Evolutionary conservation across 1,284 basidiomycete genomes (phyloP).

Genomic region (Naganishia cerealis): DNA sequence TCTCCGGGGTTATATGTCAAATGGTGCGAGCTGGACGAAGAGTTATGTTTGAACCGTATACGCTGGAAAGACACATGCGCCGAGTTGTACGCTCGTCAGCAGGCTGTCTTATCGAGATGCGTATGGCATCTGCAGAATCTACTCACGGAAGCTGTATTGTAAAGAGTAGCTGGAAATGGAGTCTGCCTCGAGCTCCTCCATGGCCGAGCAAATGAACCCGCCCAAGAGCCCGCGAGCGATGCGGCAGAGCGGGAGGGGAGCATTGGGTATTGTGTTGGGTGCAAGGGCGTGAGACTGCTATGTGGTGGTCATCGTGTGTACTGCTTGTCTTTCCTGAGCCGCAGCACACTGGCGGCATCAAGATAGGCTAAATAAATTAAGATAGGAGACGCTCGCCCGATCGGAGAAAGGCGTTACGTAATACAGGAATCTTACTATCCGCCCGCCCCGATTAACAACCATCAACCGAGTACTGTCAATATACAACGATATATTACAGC

Average conservation of each 20-base stretch:
- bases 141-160: conserved; percentile 6
- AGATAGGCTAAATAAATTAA: background rate
- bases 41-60: conserved; percentile 12
- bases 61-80: background rate
- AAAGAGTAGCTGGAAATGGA: background rate
- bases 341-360: background rate
- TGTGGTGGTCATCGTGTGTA: background rate
- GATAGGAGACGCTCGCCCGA: conserved; percentile 7
- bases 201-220: background rate
- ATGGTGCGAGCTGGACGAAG: conserved; percentile 8
- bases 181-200: background rate
- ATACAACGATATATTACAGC: background rate
- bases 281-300: background rate
- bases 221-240: conserved; percentile 15
- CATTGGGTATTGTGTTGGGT: conserved; percentile 1
- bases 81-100: background rate
- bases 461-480: background rate
- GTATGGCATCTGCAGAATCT: background rate
- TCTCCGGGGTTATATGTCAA: conserved; percentile 25
- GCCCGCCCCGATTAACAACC: background rate
- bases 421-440: background rate
- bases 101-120: background rate
- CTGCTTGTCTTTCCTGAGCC: background rate
- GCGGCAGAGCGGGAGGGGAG: conserved; percentile 10
- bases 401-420: background rate